Evolutionary conservation across 495 filamentous ascomycete genomes (phyloP), one percentile per base, ranked within the genome.

Genomic region (Neurospora sp.): DNA sequence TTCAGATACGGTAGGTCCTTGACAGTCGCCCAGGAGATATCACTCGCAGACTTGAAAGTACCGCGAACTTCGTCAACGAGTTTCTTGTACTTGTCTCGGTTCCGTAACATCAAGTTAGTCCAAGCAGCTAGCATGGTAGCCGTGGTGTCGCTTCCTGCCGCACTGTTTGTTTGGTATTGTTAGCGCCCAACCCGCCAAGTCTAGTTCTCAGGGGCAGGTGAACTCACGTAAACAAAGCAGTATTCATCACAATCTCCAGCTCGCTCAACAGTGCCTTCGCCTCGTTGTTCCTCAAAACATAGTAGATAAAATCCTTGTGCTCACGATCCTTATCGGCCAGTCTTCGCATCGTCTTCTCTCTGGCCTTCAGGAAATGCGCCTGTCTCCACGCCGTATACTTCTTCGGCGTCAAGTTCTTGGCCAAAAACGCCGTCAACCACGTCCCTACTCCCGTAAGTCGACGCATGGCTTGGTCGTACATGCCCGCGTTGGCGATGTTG

Each of bases 221-320:
- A 4, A 39, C 75, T 76, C 41, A 74, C 75, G 77, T 76, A 49
- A 79, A 79, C n/a, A 77, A 42, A 16, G 78, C 73, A 60, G 74
- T 74, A 46, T 80, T 80, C 72, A 80, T 39, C 16, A 76, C 54
- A 20, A 80, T 75, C 73, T 80, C 77, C 39, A 70, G 46, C 42
- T 73, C 54, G 31, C 71, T 70, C 6, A 77, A 69, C 20, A 73
- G 41, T 14, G 60, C 66, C 72, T 77, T 75, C 16, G 74, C 38
- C 71, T 80, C 75, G 74, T 74, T 77, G 41, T 76, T 77, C 16
- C 69, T 71, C 14, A 79, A 72, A 39, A 79, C 73, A 6, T 75
- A 75, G 70, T 76, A 77, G 11, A 80, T 76, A 38, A 80, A 79
- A 66, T 79, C 78, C 49, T 72, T 72, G 38, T 77, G 75, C 4